Evolutionary conservation across 2,329 filamentous ascomycete genomes (phyloP), one percentile per base, ranked within the genome.

Genomic region (Hypoxylon sp.): DNA sequence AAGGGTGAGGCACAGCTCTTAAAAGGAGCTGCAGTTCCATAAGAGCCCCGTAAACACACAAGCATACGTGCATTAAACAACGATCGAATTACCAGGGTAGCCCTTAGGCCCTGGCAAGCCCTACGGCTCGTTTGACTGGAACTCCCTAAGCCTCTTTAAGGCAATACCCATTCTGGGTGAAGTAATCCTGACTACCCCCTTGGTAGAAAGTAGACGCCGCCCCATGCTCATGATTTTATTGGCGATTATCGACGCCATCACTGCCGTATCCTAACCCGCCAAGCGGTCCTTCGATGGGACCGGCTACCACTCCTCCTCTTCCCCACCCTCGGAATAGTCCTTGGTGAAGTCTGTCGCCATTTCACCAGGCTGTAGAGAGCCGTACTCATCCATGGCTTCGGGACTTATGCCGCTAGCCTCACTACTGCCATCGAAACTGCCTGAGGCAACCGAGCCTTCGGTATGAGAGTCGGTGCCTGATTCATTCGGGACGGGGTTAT

Each of bases 221-320:
- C 27, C 21, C 23, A 23, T 24, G 41, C 13, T 17, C 20, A 29
- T 38, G 29, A 26, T 13, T 24, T 13, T 37, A 18, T 35, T 35
- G 3, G 5, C 13, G 26, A 41, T 20, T 5, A 37, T n/a, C 29
- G 20, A 11, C 23, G 20, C 31, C 41, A 4, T 23, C 24, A 21
- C 5, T 10, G 20, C 15, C 8, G 24, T 45, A 7, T 33, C 31
- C 3, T 20, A 20, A 26, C 43, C 7, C 31, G 17, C 13, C 8
- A 11, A 10, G 10, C 8, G 8, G 17, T n/a, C 24, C 4, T 41
- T 29, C 17, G 20, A 8, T 15, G 15, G 10, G 13, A 48, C 9
- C 27, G 5, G 20, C 56, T 17, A 60, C 51, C 51, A 62, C 15
- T 54, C 61, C 17, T 62, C 60, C 2, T 60, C 58, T 6, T 47